Conservation (phyloP, 2,329 filamentous ascomycete genomes). For the Thelonectria blattea region DNA sequence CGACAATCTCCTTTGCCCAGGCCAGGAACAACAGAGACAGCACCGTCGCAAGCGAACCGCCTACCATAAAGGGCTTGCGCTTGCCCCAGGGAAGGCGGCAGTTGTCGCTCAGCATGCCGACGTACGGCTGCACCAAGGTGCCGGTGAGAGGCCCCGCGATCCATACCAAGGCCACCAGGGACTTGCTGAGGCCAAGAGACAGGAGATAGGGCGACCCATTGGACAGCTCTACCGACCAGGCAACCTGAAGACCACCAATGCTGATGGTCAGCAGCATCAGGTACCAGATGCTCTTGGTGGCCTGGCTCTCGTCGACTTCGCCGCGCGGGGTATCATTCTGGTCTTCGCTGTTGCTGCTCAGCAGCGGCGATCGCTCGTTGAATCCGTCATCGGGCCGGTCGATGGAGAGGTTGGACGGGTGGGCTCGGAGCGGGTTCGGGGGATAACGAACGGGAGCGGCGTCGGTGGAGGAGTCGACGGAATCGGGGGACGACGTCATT, state of each 20-base stretch:
- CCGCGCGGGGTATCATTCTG: slow-evolving; percentile 8
- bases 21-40: slow-evolving; percentile 72
- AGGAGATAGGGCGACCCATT: slow-evolving; percentile 88
- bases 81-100: slow-evolving; percentile 78
- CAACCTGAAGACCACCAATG: slow-evolving; percentile 88
- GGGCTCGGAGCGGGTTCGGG: slow-evolving; percentile 20
- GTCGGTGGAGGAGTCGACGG: slow-evolving; percentile 8
- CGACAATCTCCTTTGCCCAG: slow-evolving; percentile 76
- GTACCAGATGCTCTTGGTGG: slow-evolving; percentile 84
- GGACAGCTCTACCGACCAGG: slow-evolving; percentile 94
- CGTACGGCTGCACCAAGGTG: slow-evolving; percentile 80
- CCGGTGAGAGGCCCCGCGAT: slow-evolving; percentile 82
- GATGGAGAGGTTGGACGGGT: slow-evolving; percentile 22
- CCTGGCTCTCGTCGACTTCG: slow-evolving; percentile 50
- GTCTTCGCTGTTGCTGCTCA: slow-evolving; percentile 28
- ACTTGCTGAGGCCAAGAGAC: slow-evolving; percentile 82
- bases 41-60: slow-evolving; percentile 71
- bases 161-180: slow-evolving; percentile 83
- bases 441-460: slow-evolving; percentile 13
- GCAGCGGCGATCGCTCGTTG: slow-evolving; percentile 42
- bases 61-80: slow-evolving; percentile 81
- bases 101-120: slow-evolving; percentile 81
- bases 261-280: slow-evolving; percentile 84
- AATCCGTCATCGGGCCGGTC: slow-evolving; percentile 27
- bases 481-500: slow-evolving; percentile 27